Conservation (phyloP, 805 yeast species). For the Nakazawaea holstii region DNA sequence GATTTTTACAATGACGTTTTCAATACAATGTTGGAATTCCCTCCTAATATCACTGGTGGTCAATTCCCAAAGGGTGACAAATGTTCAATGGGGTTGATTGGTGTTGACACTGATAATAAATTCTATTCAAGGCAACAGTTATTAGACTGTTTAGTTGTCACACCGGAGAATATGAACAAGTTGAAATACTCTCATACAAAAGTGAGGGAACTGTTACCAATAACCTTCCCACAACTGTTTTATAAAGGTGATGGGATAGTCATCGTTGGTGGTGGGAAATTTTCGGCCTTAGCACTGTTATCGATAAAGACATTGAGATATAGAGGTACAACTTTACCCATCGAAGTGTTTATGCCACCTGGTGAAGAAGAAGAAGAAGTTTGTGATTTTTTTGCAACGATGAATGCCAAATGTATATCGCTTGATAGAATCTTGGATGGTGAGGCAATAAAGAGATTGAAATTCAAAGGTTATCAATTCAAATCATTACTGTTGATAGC, state of each 20-base stretch:
- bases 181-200: constrained; percentile 42
- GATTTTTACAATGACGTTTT: constrained; percentile 5
- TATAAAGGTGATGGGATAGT: constrained; percentile 58
- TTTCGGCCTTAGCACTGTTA: constrained; percentile 56
- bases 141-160: constrained; percentile 39
- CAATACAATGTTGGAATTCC: constrained; percentile 10
- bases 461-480: constrained; percentile 42
- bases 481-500: constrained; percentile 43
- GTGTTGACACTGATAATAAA: neutral
- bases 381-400: constrained; percentile 36
- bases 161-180: neutral
- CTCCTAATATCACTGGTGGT: constrained; percentile 19
- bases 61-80: constrained; percentile 14
- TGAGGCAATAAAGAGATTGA: constrained; percentile 29
- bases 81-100: neutral
- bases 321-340: constrained; percentile 41
- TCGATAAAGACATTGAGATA: constrained; percentile 44
- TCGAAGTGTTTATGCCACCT: constrained; percentile 43
- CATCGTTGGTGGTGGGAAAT: constrained; percentile 71
- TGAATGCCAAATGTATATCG: constrained; percentile 58
- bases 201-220: constrained; percentile 36
- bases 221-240: constrained; percentile 29
- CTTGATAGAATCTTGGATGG: constrained; percentile 45
- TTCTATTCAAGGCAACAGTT: neutral
- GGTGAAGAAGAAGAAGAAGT: constrained; percentile 36